Conservation (phyloP, 2,329 filamentous ascomycete genomes). For the Fusarium fujikuroi region DNA sequence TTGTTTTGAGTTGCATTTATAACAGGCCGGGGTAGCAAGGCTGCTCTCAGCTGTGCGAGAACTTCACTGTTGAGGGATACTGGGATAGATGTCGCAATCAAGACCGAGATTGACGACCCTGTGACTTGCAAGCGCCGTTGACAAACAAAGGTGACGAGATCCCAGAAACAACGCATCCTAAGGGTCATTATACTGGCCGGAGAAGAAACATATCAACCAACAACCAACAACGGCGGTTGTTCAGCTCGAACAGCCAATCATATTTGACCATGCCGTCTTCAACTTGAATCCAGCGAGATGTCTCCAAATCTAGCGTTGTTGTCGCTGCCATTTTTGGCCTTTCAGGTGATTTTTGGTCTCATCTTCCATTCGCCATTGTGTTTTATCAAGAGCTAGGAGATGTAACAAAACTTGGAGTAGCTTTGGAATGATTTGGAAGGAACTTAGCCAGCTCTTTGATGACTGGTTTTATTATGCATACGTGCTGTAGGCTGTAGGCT, state of each 20-base stretch:
- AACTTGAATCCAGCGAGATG: not conserved
- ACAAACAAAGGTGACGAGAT: not conserved
- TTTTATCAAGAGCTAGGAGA: not conserved
- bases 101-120: not conserved
- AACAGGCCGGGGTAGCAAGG: not conserved
- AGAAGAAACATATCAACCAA: conserved; percentile 7
- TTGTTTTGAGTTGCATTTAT: not conserved
- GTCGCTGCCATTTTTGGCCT: no score
- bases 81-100: not conserved
- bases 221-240: conserved; percentile 12
- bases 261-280: not conserved
- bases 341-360: not conserved
- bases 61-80: not conserved
- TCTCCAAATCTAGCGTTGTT: not conserved
- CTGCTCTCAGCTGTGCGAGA: not conserved
- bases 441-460: not conserved
- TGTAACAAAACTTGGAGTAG: rapidly evolving
- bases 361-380: not conserved
- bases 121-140: conserved; percentile 6
- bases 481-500: not conserved
- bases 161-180: not conserved
- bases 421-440: not conserved
- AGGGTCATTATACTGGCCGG: not conserved
- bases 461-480: rapidly evolving
- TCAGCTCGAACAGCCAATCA: not conserved